phyloP scores from a whole-genome alignment of 345 rosid genomes.

The Pseudoturritis turrita region DNA sequence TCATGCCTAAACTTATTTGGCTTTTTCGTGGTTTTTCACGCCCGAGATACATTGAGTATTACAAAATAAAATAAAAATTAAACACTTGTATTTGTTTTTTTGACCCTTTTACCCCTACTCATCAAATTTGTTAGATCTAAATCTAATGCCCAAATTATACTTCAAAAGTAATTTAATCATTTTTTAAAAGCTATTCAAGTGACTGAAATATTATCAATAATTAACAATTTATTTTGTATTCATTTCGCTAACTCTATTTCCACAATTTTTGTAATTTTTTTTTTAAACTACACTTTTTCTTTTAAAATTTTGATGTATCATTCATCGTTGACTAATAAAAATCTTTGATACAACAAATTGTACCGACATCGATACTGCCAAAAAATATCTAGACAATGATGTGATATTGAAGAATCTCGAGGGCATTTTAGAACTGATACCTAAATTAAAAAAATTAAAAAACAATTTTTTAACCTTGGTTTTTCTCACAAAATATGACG shows the following conservation, averaged over 20 bases:
- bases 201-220: too few species aligned
- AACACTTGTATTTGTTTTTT: neutral
- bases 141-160: too few species aligned
- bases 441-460: neutral
- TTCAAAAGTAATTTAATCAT: too few species aligned
- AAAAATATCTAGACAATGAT: neutral
- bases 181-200: too few species aligned
- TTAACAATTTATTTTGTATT: too few species aligned
- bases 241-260: too few species aligned
- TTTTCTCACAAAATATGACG: slow-evolving; percentile 5
- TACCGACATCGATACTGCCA: neutral
- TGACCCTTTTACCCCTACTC: neutral
- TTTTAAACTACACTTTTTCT: too few species aligned
- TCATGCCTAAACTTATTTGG: neutral
- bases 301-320: neutral
- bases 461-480: neutral
- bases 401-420: slow-evolving; percentile 17
- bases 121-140: neutral
- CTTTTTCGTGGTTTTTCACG: slow-evolving; percentile 23
- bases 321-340: neutral
- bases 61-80: neutral
- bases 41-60: neutral
- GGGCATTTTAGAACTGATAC: slow-evolving; percentile 23
- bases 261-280: too few species aligned
- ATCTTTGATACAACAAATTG: neutral